Percentiles rank a stretch among this genome's conserved stretches.
These are phyloP conservation scores for Lodderomyces theae DNA, from an alignment of 1,139 yeast genomes.

Conservation along the genomic window DNA sequence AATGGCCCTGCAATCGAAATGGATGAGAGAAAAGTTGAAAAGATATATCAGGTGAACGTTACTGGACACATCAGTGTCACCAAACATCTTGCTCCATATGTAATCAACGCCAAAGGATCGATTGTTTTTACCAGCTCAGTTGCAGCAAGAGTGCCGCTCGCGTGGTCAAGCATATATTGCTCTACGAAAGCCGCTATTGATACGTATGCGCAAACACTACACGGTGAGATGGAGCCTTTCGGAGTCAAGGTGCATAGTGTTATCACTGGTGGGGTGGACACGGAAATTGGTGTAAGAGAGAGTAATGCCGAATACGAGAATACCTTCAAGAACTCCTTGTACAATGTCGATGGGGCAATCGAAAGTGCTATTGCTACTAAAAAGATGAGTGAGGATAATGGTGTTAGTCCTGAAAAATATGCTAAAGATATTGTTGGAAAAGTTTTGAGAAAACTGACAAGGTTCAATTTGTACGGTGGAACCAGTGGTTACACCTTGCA, in stretches of 20 bases:
- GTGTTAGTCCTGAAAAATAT: slow-evolving; percentile 24
- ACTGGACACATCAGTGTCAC: slow-evolving; percentile 40
- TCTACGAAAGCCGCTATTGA: slow-evolving; percentile 66
- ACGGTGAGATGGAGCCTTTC: slow-evolving; percentile 54
- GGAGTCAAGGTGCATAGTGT: slow-evolving; percentile 37
- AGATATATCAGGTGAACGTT: slow-evolving; percentile 32
- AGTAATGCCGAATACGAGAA: slow-evolving; percentile 2
- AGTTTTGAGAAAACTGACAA: slow-evolving; percentile 20
- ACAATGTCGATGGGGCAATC: slow-evolving; percentile 29
- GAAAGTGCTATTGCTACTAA: slow-evolving; percentile 24
- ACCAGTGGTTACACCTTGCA: slow-evolving; percentile 22
- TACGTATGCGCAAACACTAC: slow-evolving; percentile 60
- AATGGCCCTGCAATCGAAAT: slow-evolving; percentile 35
- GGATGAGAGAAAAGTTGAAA: slow-evolving; percentile 23
- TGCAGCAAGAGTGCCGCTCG: slow-evolving; percentile 34
- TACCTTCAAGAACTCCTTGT: slow-evolving; percentile 17
- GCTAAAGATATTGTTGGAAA: slow-evolving; percentile 29
- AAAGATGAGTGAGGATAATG: slow-evolving; percentile 27
- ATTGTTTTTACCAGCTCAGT: slow-evolving; percentile 38
- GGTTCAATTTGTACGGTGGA: slow-evolving; percentile 34
- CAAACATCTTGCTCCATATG: slow-evolving; percentile 28
- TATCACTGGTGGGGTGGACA: slow-evolving; percentile 41
- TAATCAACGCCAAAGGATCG: slow-evolving; percentile 34
- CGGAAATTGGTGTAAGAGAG: slow-evolving; percentile 27
- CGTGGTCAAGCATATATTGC: slow-evolving; percentile 35